A percentile compares a stretch with the other conserved stretches of the same genome.
Evolutionary conservation across 768 basidiomycete genomes (phyloP).

Genomic region (Mycena venus): DNA sequence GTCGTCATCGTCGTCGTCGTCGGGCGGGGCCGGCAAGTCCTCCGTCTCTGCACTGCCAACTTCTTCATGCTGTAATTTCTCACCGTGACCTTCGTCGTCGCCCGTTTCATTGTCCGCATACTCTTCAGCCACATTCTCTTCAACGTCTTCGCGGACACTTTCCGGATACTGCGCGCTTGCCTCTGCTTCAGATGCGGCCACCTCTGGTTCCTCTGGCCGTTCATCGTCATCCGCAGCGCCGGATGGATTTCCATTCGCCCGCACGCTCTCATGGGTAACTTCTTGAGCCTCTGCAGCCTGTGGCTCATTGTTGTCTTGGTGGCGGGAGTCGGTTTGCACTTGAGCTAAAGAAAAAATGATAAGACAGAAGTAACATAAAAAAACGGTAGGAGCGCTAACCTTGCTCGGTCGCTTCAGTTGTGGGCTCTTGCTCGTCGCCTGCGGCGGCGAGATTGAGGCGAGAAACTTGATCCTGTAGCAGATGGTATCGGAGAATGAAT

Average conservation of each 20-base stretch:
- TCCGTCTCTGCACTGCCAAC: constrained; percentile 22
- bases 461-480: constrained; percentile 69
- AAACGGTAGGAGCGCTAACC: no score
- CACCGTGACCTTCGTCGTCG: constrained; percentile 27
- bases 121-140: constrained; percentile 12
- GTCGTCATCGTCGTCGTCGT: constrained; percentile 31
- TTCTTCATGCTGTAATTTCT: constrained; percentile 21
- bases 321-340: background rate
- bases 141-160: constrained; percentile 1
- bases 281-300: constrained; percentile 14
- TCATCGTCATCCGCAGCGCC: background rate
- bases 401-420: constrained; percentile 21
- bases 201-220: background rate
- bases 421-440: constrained; percentile 19
- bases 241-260: background rate
- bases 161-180: background rate
- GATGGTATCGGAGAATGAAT: constrained; percentile 76
- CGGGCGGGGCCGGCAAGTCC: constrained; percentile 13
- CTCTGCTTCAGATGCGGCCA: background rate
- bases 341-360: background rate
- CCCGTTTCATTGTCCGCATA: constrained; percentile 18
- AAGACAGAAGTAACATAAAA: no score
- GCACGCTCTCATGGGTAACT: constrained; percentile 5
- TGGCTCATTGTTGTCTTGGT: constrained; percentile 2
- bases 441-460: constrained; percentile 40